Evolutionary conservation across 257 asterid genomes (phyloP).

Genomic region (Capsicum baccatum): DNA sequence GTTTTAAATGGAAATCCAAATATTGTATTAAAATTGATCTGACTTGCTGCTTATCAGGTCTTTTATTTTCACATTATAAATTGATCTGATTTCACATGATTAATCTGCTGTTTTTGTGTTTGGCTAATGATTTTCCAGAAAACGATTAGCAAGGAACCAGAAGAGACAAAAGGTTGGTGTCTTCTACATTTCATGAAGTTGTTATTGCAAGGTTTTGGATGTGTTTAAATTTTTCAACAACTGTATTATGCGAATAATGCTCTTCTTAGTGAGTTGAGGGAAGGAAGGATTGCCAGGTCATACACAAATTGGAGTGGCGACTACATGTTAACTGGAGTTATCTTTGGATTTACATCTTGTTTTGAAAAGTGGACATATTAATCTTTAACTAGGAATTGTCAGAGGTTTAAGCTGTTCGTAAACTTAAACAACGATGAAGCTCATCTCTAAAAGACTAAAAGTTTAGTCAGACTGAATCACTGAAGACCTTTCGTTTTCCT

Average conservation of each 20-base stretch:
- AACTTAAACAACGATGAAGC: neutral
- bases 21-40: neutral
- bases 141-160: constrained; percentile 79
- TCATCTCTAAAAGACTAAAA: neutral
- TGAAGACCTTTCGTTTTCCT: neutral
- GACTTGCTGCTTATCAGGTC: neutral
- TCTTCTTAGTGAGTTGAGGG: neutral
- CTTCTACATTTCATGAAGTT: neutral
- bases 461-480: neutral
- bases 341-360: constrained; percentile 5
- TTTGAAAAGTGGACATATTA: neutral
- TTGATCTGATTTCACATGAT: constrained; percentile 15
- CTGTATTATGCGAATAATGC: neutral
- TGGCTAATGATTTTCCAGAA: constrained; percentile 59
- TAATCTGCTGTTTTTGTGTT: neutral
- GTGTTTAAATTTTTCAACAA: neutral
- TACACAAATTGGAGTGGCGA: neutral
- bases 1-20: neutral
- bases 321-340: neutral
- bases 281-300: neutral
- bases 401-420: neutral
- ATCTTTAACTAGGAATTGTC: neutral
- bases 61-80: neutral
- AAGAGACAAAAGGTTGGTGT: constrained; percentile 66
- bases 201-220: neutral